These are phyloP conservation scores for Arthrobotrys conoides DNA, from an alignment of 2,329 filamentous ascomycete genomes.

Conservation along the genomic window DNA sequence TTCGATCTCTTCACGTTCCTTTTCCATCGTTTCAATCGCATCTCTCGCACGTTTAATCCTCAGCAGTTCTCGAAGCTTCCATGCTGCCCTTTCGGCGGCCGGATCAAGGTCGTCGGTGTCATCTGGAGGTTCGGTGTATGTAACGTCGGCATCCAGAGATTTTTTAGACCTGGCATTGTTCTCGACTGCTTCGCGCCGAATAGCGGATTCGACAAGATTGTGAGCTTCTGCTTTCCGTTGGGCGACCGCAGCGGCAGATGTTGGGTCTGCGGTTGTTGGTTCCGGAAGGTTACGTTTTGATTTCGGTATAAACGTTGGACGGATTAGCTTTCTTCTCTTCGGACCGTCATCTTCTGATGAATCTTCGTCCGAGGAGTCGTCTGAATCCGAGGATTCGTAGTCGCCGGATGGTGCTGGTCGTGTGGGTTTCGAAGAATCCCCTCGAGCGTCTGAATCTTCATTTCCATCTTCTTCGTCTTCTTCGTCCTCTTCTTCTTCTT, in stretches of 20 bases:
- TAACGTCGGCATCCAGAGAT: slow-evolving; percentile 85
- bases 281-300: slow-evolving; percentile 70
- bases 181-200: slow-evolving; percentile 83
- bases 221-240: slow-evolving; percentile 79
- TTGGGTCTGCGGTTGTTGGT: slow-evolving; percentile 35
- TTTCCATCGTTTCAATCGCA: slow-evolving; percentile 85
- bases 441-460: slow-evolving; percentile 45
- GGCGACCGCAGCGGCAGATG: slow-evolving; percentile 67
- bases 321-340: slow-evolving; percentile 71
- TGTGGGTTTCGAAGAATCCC: neutral
- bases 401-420: slow-evolving; percentile 49
- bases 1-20: slow-evolving; percentile 89
- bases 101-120: slow-evolving; percentile 90
- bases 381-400: slow-evolving; percentile 58
- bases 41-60: slow-evolving; percentile 89
- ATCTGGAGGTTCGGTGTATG: slow-evolving; percentile 80
- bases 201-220: slow-evolving; percentile 86
- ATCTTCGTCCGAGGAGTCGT: slow-evolving; percentile 29
- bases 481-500: slow-evolving; percentile 59
- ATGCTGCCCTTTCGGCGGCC: slow-evolving; percentile 88
- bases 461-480: slow-evolving; percentile 51
- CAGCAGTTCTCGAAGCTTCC: slow-evolving; percentile 92
- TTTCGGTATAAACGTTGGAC: slow-evolving; percentile 79
- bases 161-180: slow-evolving; percentile 80
- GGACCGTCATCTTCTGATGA: slow-evolving; percentile 72